Percentiles rank a stretch among this genome's conserved stretches.
Evolutionary conservation across 495 filamentous ascomycete species (phyloP).

Genomic region (Penicillium silybi): DNA sequence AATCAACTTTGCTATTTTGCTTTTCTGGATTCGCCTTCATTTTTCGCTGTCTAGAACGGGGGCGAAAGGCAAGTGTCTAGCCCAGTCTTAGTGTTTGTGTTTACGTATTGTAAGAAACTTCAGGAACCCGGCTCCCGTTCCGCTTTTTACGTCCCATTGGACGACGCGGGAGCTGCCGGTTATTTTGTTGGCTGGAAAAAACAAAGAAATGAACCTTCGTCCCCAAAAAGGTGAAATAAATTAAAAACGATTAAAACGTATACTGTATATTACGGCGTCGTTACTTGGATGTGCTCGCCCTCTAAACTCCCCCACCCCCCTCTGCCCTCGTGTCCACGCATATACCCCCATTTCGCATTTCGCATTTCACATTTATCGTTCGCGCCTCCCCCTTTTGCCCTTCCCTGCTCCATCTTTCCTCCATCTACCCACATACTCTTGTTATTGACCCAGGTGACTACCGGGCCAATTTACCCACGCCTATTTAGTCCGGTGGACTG

Average conservation of each 20-base stretch:
- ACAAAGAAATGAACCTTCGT: neutral
- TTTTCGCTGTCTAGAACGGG: neutral
- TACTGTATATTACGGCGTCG: neutral
- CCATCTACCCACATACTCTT: neutral
- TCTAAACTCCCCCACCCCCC: neutral
- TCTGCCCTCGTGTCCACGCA: neutral
- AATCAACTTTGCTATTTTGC: neutral
- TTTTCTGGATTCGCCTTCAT: neutral
- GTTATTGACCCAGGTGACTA: neutral
- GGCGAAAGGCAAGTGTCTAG: neutral
- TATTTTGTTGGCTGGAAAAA: neutral
- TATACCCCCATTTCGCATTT: neutral
- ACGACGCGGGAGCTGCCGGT: conserved; percentile 13
- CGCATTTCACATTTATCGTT: neutral
- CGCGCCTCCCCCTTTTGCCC: neutral
- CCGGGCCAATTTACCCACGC: neutral
- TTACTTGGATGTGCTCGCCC: neutral
- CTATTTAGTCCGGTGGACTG: conserved; percentile 21
- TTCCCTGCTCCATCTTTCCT: neutral
- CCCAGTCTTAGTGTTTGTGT: neutral
- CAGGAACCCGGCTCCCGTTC: conserved; percentile 11
- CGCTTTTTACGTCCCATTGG: conserved; percentile 13
- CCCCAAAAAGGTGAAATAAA: too few species aligned
- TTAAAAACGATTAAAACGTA: too few species aligned
- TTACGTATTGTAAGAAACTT: conserved; percentile 1